Evolutionary conservation across 2,329 filamentous ascomycete genomes (phyloP), one percentile per base, ranked within the genome.

Genomic region (Fusarium neocosmosporiellum): DNA sequence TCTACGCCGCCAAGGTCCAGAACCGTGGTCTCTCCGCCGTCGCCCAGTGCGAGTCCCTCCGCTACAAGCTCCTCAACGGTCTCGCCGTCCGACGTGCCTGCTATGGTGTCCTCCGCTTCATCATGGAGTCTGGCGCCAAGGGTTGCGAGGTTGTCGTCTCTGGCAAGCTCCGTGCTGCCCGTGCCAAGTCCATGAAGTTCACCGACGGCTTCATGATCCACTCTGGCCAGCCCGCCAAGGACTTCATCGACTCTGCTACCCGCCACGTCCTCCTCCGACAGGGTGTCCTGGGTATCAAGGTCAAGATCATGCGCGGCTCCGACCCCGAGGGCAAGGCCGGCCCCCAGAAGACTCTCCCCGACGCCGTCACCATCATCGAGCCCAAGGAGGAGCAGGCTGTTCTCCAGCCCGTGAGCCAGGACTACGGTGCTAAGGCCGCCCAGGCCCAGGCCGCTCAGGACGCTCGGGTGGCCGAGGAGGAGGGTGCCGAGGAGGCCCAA

Each of bases 141-240:
- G 96, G 96, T 87, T 99, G 96, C 86, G 96, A 99, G 90, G 96
- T 99, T 78, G 96, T 99, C 84, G 96, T 99, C 80, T 98, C 95
- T 80, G 96, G 96, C 87, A 99, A 99, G 93, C 94, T 99, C 81
- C 93, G 96, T 84, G 96, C 96, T 86, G 96, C 96, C 83, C 95
- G 96, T 90, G 96, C 96, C 88, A 99, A 99, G 94, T 94, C 91
- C 89, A 99, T 99, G 96, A 99, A 99, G 93, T 99, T 99, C 93
- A 99, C 96, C 87, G 95, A 99, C 87, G 96, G 96, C 86, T 99
- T 99, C 94, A 99, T 99, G 96, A 99, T 99, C 89, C 96, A 99
- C 94, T 99, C 96, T 83, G 96, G 96, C 88, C 96, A 99, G 87
- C 96, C 96, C 83, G 96, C 96, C 84, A 96, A 97, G 89, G 96